Evolutionary conservation across 139 green algal species (phyloP).

Genomic region (Chlamydomonas schloesseri): DNA sequence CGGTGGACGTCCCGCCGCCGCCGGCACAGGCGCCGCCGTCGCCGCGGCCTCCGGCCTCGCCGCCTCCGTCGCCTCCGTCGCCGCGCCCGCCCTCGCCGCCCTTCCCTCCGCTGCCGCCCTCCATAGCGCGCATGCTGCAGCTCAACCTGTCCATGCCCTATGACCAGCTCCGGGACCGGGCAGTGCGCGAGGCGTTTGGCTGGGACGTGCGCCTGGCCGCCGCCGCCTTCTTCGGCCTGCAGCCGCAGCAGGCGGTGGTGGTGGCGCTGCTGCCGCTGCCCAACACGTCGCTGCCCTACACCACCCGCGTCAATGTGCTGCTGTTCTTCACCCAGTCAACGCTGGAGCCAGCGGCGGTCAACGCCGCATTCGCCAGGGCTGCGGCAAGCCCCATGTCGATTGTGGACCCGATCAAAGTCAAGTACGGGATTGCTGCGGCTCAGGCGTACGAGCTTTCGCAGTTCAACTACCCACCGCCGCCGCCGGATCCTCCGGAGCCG

Average conservation of each 20-base stretch:
- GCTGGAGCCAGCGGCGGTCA: background rate
- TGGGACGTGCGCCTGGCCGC: background rate
- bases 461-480: slow-evolving; percentile 10
- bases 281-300: background rate
- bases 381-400: background rate
- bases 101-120: slow-evolving; percentile 9
- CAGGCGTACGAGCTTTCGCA: background rate
- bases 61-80: background rate
- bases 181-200: background rate
- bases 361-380: background rate
- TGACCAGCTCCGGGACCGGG: background rate
- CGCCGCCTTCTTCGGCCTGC: background rate
- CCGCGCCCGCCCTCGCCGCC: background rate
- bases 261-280: background rate
- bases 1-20: too few relatives aligned
- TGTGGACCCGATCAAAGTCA: background rate
- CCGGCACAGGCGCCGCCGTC: background rate
- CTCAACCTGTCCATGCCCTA: background rate
- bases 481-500: background rate
- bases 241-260: background rate
- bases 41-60: background rate
- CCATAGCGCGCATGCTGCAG: background rate
- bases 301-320: background rate
- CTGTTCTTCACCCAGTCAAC: background rate
- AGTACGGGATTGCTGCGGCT: background rate